These are phyloP conservation scores for Leccinum broughii DNA, from an alignment of 768 basidiomycete genomes.

Conservation along the genomic window DNA sequence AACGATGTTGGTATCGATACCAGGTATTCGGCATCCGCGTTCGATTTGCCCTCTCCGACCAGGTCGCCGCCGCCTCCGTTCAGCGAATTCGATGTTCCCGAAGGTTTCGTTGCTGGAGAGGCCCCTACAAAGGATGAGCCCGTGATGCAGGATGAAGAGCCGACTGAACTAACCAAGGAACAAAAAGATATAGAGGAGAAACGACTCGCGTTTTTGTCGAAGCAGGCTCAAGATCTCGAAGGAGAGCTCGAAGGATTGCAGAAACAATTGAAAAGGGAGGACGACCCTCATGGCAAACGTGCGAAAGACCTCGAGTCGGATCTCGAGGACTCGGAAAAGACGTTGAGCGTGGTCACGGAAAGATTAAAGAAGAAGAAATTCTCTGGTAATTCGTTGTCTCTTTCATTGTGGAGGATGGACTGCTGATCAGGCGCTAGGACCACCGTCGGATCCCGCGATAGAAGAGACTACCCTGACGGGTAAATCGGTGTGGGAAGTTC, in stretches of 20 bases:
- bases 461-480: background rate
- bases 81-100: constrained; percentile 17
- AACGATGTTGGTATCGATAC: too few relatives aligned
- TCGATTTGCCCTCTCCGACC: constrained; percentile 12
- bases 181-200: constrained; percentile 25
- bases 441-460: background rate
- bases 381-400: constrained; percentile 11
- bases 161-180: constrained; percentile 20
- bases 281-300: background rate
- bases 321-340: constrained; percentile 18
- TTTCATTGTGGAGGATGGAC: background rate
- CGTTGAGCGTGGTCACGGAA: constrained; percentile 5
- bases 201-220: constrained; percentile 21
- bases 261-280: constrained; percentile 1
- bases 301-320: constrained; percentile 17
- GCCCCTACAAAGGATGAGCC: constrained; percentile 10
- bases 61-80: constrained; percentile 31
- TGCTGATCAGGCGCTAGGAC: constrained; percentile 15
- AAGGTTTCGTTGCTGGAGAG: constrained; percentile 6
- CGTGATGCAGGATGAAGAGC: constrained; percentile 19
- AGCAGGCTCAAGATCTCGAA: constrained; percentile 21
- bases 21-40: too few relatives aligned
- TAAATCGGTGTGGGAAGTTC: constrained; percentile 9
- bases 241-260: background rate
- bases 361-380: constrained; percentile 25